These are phyloP conservation scores for Microdochium paspali DNA, from an alignment of 2,329 filamentous ascomycete species.

Conservation along the genomic window DNA sequence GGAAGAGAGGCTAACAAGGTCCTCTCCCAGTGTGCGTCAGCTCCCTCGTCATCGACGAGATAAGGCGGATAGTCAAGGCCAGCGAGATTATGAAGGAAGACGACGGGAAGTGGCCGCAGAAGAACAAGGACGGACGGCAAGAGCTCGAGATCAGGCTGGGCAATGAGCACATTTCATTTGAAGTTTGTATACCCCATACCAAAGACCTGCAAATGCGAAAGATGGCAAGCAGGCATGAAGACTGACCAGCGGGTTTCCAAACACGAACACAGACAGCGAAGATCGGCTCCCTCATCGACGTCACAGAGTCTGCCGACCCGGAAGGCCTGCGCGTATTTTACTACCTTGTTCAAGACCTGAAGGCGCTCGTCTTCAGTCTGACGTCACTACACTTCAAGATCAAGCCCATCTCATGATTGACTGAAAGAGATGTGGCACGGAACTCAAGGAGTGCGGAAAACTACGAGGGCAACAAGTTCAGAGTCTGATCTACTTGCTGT, in stretches of 20 bases:
- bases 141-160: constrained; percentile 92
- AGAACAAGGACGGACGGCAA: constrained; percentile 97
- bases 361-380: constrained; percentile 90
- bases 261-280: constrained; percentile 68
- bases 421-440: neutral
- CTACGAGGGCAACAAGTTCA: too few species aligned
- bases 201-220: too few species aligned
- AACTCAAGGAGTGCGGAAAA: too few species aligned
- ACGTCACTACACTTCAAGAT: constrained; percentile 98
- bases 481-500: too few species aligned
- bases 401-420: constrained; percentile 54
- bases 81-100: constrained; percentile 99
- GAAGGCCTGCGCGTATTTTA: constrained; percentile 97
- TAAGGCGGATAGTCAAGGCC: constrained; percentile 93
- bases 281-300: constrained; percentile 93
- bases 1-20: too few species aligned
- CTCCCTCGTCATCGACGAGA: constrained; percentile 80
- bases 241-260: constrained; percentile 7
- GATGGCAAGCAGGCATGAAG: too few species aligned
- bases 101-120: constrained; percentile 96
- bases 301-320: constrained; percentile 90
- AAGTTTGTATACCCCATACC: constrained; percentile 45
- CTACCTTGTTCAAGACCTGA: constrained; percentile 95
- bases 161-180: constrained; percentile 94
- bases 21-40: constrained; percentile 97